Evolutionary conservation across 805 yeast genomes (phyloP).

Genomic region (Candida rishiriensis): DNA sequence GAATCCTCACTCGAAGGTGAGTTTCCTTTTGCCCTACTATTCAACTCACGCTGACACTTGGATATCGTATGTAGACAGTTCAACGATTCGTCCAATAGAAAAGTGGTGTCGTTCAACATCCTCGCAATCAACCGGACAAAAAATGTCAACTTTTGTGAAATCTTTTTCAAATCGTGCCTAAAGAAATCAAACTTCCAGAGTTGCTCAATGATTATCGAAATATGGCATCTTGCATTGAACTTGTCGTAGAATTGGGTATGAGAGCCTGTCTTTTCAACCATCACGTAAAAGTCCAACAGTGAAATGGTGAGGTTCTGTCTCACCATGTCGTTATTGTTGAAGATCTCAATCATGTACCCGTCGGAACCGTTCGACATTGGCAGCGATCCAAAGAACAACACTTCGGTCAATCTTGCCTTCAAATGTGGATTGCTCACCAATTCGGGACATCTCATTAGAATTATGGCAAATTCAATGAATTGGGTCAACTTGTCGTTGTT

Average conservation of each 20-base stretch:
- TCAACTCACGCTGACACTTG: conserved; percentile 61
- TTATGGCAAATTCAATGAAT: conserved; percentile 68
- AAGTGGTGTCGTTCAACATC: conserved; percentile 92
- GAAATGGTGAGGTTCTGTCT: conserved; percentile 70
- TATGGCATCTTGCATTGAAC: conserved; percentile 84
- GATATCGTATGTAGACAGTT: conserved; percentile 77
- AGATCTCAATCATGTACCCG: conserved; percentile 69
- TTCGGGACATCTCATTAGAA: conserved; percentile 79
- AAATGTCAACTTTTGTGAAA: conserved; percentile 65
- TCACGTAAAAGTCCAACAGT: conserved; percentile 83
- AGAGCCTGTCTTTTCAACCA: conserved; percentile 94
- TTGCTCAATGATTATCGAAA: conserved; percentile 75
- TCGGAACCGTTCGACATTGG: conserved; percentile 52
- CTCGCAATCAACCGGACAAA: conserved; percentile 91
- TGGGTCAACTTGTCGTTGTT: conserved; percentile 48
- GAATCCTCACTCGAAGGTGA: conserved; percentile 41
- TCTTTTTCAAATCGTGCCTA: conserved; percentile 61
- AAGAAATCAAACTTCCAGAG: conserved; percentile 75
- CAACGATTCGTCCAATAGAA: conserved; percentile 84
- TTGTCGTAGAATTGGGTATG: conserved; percentile 94
- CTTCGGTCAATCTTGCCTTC: conserved; percentile 78
- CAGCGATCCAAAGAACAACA: conserved; percentile 69
- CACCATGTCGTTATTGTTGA: conserved; percentile 61
- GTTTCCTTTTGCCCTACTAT: conserved; percentile 38
- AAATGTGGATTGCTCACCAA: conserved; percentile 88